Conservation (phyloP, 2,329 filamentous ascomycete genomes). For the Aspergillus neotritici region DNA sequence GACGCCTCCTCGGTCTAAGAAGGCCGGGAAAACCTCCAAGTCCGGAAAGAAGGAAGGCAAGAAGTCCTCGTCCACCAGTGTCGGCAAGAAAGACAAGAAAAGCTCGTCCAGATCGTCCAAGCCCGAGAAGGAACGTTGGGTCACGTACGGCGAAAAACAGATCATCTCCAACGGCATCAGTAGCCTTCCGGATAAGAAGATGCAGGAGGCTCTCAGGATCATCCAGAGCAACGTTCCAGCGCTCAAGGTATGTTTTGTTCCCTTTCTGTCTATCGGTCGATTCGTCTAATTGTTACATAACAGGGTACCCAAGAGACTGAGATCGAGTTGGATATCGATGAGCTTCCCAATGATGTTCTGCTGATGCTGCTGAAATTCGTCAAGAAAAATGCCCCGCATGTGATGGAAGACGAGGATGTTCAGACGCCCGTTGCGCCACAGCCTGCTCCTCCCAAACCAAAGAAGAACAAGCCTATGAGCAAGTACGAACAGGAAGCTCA, state of each 20-base stretch:
- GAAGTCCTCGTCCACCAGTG: slow-evolving; percentile 38
- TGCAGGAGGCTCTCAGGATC: slow-evolving; percentile 76
- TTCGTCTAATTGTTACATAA: slow-evolving; percentile 8
- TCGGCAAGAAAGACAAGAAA: slow-evolving; percentile 54
- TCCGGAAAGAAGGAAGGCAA: slow-evolving; percentile 32
- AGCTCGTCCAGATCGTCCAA: slow-evolving; percentile 33
- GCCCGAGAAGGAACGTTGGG: slow-evolving; percentile 56
- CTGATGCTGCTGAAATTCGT: slow-evolving; percentile 43
- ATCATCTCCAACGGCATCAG: slow-evolving; percentile 82
- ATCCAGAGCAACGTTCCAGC: slow-evolving; percentile 78
- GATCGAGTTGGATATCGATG: slow-evolving; percentile 46
- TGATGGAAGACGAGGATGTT: slow-evolving; percentile 40
- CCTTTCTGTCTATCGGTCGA: not conserved
- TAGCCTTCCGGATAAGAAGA: slow-evolving; percentile 69
- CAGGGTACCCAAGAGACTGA: slow-evolving; percentile 43
- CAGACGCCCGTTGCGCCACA: slow-evolving; percentile 26
- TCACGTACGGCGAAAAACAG: slow-evolving; percentile 78
- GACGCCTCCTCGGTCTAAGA: slow-evolving; percentile 49
- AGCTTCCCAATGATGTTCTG: slow-evolving; percentile 44
- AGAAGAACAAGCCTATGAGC: slow-evolving; percentile 50
- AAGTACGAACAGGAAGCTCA: slow-evolving; percentile 47
- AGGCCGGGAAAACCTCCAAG: slow-evolving; percentile 35
- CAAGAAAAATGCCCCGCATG: slow-evolving; percentile 42
- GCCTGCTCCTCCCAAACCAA: slow-evolving; percentile 39
- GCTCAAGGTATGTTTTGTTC: slow-evolving; percentile 52